phyloP scores from a whole-genome alignment of 805 yeast species.

The Brettanomyces sp. region DNA sequence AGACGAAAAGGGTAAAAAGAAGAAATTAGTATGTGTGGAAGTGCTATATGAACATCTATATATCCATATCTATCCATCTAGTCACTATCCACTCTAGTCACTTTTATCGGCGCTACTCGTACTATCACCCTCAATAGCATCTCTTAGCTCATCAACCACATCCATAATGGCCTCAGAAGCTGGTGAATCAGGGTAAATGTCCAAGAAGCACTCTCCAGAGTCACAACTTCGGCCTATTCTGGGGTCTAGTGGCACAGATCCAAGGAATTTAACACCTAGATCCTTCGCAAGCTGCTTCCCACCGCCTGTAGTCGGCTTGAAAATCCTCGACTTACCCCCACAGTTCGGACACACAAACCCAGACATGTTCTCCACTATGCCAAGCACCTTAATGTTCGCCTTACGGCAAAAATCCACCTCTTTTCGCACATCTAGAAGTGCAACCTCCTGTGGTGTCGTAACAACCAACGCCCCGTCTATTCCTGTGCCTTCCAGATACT shows the following conservation, averaged over 20 bases:
- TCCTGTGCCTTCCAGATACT: constrained; percentile 80
- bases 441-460: constrained; percentile 97
- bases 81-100: no score
- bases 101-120: no score
- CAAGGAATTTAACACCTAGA: constrained; percentile 66
- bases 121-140: constrained; percentile 19
- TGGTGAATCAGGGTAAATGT: constrained; percentile 82
- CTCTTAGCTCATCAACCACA: constrained; percentile 68
- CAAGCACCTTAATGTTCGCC: constrained; percentile 78
- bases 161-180: constrained; percentile 79
- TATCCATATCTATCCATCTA: no score
- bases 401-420: constrained; percentile 92
- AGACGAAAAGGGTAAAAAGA: no score
- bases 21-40: no score
- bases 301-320: constrained; percentile 95
- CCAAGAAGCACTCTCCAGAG: constrained; percentile 74
- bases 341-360: constrained; percentile 98
- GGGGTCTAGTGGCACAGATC: constrained; percentile 93
- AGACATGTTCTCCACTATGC: constrained; percentile 94
- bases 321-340: constrained; percentile 80
- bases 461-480: constrained; percentile 93
- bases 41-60: no score
- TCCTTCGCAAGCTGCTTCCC: constrained; percentile 81
- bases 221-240: constrained; percentile 88
- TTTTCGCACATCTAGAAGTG: constrained; percentile 87